Base-by-base conservation (phyloP, 2,329 filamentous ascomycete species). In the Ilyonectria sp. region DNA sequence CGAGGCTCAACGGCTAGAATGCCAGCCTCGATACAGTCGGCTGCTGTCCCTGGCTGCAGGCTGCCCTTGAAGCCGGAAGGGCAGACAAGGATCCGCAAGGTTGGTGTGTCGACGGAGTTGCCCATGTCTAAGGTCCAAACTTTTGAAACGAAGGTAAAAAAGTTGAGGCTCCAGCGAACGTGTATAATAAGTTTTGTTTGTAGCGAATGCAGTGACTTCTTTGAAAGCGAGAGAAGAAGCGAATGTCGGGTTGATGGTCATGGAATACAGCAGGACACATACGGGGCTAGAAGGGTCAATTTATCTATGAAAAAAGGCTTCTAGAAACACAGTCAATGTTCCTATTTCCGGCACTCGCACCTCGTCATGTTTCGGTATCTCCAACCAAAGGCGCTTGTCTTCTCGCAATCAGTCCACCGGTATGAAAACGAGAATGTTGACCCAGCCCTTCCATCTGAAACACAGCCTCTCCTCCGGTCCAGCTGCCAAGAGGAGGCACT, bases 61-160 rank as follows among this genome's bases (percentile, higher is more conserved):
- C 85, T 86, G 29, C 86, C 86, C 65, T 87, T 88, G 79, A 87
- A 87, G 2, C 86, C 86, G 0, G 85, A 87, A 0, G 86, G 86
- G 17, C 84, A 85, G 43, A 88, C 80, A 55, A 88, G 80, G 26
- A 88, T 68, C 19, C 71, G 72, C 70, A 79, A 77, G 17, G 61
- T 68, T 54, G 67, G 53, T 11, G 19, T 57, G 6, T 46, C 31
- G 13, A 23, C 4, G 5, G 21, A 23, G 17, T 55, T 58, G 29
- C 40, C 46, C 49, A 69, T 70, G 31, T 33, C 54, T 17, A 54
- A 21, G n/a, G 31, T 53, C 37, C 2, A 13, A 53, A 35, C 50
- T 53, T 50, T 21, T 47, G 31, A 23, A 37, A 19, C n/a, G 40
- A 54, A n/a, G 17, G 47, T 44, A 33, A 33, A 33, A 33, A 33